A percentile compares a stretch with the other conserved stretches of the same genome.
These are phyloP conservation scores for Pichia kudriavzevii DNA, from an alignment of 1,139 yeast species.

Conservation along the genomic window DNA sequence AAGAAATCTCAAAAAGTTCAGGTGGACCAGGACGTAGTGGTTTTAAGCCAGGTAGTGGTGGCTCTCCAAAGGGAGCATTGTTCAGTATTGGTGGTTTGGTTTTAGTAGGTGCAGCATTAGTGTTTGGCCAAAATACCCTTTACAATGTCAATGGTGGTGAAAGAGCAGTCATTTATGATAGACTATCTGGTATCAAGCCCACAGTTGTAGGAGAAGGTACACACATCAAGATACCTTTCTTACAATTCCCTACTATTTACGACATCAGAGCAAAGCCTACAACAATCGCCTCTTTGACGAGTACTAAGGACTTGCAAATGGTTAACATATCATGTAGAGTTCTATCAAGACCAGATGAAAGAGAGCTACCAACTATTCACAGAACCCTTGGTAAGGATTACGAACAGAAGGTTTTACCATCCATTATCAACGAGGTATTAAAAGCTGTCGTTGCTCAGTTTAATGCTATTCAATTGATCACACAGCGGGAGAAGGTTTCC, in stretches of 20 bases:
- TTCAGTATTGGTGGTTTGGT: conserved; percentile 78
- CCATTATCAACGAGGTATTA: conserved; percentile 93
- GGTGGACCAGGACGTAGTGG: conserved; percentile 31
- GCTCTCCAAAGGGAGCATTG: conserved; percentile 48
- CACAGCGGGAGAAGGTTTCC: conserved; percentile 96
- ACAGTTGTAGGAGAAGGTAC: conserved; percentile 90
- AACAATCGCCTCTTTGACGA: conserved; percentile 94
- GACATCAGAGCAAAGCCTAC: conserved; percentile 98
- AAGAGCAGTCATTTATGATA: conserved; percentile 88
- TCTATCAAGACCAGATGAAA: conserved; percentile 77
- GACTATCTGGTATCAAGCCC: conserved; percentile 82
- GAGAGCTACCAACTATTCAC: conserved; percentile 72
- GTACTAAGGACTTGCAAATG: conserved; percentile 98
- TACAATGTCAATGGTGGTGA: conserved; percentile 99
- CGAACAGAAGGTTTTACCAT: conserved; percentile 94
- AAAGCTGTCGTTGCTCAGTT: conserved; percentile 97
- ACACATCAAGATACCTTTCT: conserved; percentile 89
- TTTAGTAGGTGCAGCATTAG: conserved; percentile 63
- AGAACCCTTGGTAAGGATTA: conserved; percentile 91
- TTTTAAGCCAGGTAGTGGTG: conserved; percentile 28
- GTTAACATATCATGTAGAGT: conserved; percentile 98
- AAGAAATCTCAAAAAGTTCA: conserved; percentile 35
- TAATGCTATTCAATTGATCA: conserved; percentile 94
- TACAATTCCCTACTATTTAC: conserved; percentile 86
- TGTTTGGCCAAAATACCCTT: conserved; percentile 64